Evolutionary conservation across 2,329 filamentous ascomycete species (phyloP).

Genomic region (Pseudogymnoascus sp.): DNA sequence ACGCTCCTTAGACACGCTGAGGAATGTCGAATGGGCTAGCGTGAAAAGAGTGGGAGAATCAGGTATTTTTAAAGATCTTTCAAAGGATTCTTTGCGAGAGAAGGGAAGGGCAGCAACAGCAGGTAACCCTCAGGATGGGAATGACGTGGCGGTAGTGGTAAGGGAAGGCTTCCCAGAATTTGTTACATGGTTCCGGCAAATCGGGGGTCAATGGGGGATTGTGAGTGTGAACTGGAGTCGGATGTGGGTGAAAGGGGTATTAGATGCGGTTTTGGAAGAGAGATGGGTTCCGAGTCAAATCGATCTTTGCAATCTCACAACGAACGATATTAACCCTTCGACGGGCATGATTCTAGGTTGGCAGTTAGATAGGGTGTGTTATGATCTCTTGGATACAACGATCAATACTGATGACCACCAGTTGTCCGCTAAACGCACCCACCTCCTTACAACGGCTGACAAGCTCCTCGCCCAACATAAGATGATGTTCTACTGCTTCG

Average conservation of each 20-base stretch:
- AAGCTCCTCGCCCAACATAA: constrained; percentile 21
- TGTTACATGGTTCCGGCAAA: not conserved
- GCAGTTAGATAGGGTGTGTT: not conserved
- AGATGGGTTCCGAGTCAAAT: too few species aligned
- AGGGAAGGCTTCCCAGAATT: not conserved
- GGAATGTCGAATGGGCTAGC: constrained; percentile 21
- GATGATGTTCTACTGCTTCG: constrained; percentile 12
- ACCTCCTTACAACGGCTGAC: constrained; percentile 19
- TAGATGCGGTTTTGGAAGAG: constrained; percentile 14
- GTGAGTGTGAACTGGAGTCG: constrained; percentile 16
- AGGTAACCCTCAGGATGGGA: not conserved
- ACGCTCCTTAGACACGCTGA: constrained; percentile 17
- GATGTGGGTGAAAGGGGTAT: constrained; percentile 18
- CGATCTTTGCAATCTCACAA: too few species aligned
- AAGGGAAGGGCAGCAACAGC: constrained; percentile 17
- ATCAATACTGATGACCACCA: constrained; percentile 16
- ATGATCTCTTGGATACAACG: constrained; percentile 14
- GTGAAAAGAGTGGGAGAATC: constrained; percentile 22
- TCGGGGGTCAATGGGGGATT: not conserved
- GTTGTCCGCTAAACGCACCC: constrained; percentile 10
- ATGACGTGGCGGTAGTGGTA: not conserved
- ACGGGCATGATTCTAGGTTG: not conserved
- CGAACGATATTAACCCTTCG: not conserved
- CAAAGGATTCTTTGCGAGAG: constrained; percentile 13
- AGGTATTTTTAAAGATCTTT: constrained; percentile 22